Evolutionary conservation across 1,284 basidiomycete genomes (phyloP).

Genomic region (Inonotus hispidus): DNA sequence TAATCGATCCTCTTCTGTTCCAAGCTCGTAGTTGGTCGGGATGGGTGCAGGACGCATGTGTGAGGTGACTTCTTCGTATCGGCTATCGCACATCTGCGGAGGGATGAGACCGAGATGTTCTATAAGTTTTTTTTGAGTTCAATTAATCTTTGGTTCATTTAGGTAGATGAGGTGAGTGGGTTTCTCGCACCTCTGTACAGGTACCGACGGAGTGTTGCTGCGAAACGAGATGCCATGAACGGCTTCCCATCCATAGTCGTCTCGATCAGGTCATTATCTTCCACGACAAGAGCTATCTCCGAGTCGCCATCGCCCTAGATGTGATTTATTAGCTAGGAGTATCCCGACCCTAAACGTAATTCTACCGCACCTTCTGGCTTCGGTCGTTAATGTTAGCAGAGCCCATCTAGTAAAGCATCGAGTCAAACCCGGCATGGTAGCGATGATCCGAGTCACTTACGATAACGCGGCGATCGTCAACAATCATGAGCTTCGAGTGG

Average conservation of each 20-base stretch:
- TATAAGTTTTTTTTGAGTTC: constrained; percentile 25
- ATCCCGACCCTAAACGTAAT: background rate
- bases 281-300: constrained; percentile 87
- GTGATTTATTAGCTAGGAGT: background rate
- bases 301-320: constrained; percentile 82
- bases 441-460: constrained; percentile 37
- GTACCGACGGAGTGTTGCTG: constrained; percentile 70
- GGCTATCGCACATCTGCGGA: constrained; percentile 45
- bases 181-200: constrained; percentile 58
- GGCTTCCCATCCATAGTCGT: constrained; percentile 75
- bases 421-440: background rate
- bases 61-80: constrained; percentile 39
- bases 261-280: constrained; percentile 77
- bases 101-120: constrained; percentile 83
- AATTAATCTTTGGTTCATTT: background rate
- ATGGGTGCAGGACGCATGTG: constrained; percentile 79
- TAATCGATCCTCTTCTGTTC: constrained; percentile 49
- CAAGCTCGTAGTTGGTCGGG: constrained; percentile 63
- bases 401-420: constrained; percentile 53
- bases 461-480: constrained; percentile 85
- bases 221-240: constrained; percentile 68
- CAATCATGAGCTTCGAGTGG: constrained; percentile 86
- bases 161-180: background rate
- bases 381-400: constrained; percentile 90
- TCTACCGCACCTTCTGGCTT: constrained; percentile 53